These are phyloP conservation scores for Fusarium haematococcum DNA, from an alignment of 2,329 filamentous ascomycete species.

Conservation along the genomic window DNA sequence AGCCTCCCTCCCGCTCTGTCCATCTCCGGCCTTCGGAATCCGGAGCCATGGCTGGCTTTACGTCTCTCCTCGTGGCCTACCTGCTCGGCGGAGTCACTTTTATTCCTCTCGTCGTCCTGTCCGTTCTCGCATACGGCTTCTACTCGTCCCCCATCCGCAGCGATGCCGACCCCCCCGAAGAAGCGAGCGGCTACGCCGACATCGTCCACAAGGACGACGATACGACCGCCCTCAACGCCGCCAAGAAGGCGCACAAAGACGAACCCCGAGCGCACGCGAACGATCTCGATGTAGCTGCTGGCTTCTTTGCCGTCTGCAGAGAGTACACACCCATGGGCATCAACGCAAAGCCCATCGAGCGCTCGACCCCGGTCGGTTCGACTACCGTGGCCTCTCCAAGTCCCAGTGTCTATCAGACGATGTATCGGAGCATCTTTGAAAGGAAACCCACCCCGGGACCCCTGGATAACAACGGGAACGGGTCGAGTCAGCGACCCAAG, in stretches of 20 bases:
- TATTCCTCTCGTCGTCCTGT: constrained; percentile 75
- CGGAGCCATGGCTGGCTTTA: constrained; percentile 63
- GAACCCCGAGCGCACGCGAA: constrained; percentile 67
- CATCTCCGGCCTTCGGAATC: constrained; percentile 33
- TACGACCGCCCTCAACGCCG: constrained; percentile 70
- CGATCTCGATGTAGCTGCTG: constrained; percentile 84
- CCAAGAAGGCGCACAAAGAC: constrained; percentile 68
- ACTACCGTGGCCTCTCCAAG: constrained; percentile 81
- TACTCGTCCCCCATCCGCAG: constrained; percentile 71
- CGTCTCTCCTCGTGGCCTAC: constrained; percentile 78
- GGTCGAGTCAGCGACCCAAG: constrained; percentile 66
- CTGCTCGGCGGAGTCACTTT: constrained; percentile 90
- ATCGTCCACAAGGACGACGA: constrained; percentile 74
- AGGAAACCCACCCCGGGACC: constrained; percentile 68
- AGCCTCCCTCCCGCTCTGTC: constrained; percentile 17
- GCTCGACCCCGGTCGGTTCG: constrained; percentile 82
- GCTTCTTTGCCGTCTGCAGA: constrained; percentile 94
- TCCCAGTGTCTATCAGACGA: constrained; percentile 96
- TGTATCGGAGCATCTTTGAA: constrained; percentile 97
- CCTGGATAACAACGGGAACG: constrained; percentile 61
- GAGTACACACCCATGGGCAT: constrained; percentile 93
- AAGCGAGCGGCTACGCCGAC: constrained; percentile 48
- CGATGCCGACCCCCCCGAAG: constrained; percentile 49
- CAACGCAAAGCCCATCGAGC: constrained; percentile 92
- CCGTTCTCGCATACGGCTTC: constrained; percentile 75